Conservation (phyloP, 192 early-diverging fungal genomes). For the Irineochytrium annulatum region DNA sequence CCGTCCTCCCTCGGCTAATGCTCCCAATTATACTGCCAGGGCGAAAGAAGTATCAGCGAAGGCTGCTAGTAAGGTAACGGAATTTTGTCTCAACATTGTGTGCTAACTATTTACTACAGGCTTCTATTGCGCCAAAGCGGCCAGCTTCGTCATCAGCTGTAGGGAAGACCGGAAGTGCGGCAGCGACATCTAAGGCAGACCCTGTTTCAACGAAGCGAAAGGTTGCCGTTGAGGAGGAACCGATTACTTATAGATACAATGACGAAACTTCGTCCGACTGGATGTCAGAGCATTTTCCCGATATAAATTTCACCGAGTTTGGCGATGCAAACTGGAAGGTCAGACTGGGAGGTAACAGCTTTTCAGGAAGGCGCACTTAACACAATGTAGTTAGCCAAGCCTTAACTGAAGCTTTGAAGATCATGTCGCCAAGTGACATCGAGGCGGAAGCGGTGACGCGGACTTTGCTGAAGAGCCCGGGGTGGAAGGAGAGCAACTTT, state of each 20-base stretch:
- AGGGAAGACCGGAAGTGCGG: slow-evolving; percentile 4
- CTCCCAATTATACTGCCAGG: too few species aligned
- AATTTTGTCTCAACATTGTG: not conserved
- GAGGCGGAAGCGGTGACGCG: slow-evolving; percentile 82
- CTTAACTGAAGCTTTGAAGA: slow-evolving; percentile 63
- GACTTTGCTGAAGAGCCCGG: slow-evolving; percentile 75
- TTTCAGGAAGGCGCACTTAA: slow-evolving; percentile 2
- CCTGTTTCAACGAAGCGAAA: slow-evolving; percentile 30
- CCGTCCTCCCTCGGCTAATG: not conserved
- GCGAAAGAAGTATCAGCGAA: too few species aligned
- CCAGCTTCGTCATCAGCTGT: slow-evolving; percentile 1
- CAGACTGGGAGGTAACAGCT: slow-evolving; percentile 64
- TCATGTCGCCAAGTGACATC: slow-evolving; percentile 38
- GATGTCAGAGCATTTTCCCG: slow-evolving; percentile 59
- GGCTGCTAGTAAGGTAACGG: too few species aligned
- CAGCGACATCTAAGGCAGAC: slow-evolving; percentile 7
- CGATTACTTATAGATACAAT: slow-evolving; percentile 65
- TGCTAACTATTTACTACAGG: not conserved
- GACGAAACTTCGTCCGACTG: slow-evolving; percentile 61
- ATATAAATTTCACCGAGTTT: slow-evolving; percentile 57
- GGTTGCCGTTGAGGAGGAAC: slow-evolving; percentile 27
- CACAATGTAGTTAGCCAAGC: slow-evolving; percentile 56
- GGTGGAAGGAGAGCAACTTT: slow-evolving; percentile 98
- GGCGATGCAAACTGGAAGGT: slow-evolving; percentile 81
- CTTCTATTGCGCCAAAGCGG: slow-evolving; percentile 4